Conservation (phyloP, 768 basidiomycete species). For the Mycena galericulata region DNA sequence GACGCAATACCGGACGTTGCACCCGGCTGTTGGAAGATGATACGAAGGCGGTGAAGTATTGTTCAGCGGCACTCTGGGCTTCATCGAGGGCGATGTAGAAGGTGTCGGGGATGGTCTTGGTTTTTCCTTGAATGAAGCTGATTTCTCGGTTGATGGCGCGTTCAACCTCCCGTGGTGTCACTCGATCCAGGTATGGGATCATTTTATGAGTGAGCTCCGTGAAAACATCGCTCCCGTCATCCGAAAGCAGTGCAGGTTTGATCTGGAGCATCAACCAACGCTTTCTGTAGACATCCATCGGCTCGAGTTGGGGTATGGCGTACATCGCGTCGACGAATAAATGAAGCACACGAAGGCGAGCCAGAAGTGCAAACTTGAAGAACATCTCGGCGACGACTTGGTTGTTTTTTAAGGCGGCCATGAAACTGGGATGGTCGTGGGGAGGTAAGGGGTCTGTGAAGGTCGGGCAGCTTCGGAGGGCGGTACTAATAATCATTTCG, state of each 20-base stretch:
- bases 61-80: neutral
- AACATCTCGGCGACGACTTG: neutral
- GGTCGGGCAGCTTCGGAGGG: neutral
- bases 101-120: no score
- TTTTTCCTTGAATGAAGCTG: no score
- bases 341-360: neutral
- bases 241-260: neutral
- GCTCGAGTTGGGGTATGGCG: neutral
- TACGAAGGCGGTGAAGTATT: neutral
- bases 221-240: neutral
- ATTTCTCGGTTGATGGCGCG: no score
- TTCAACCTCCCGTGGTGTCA: no score
- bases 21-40: neutral
- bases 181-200: no score
- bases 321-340: neutral
- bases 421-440: neutral
- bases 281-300: neutral
- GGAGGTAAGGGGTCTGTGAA: neutral
- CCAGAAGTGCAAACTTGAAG: neutral
- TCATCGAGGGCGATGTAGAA: neutral
- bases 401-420: neutral
- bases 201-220: neutral
- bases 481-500: neutral
- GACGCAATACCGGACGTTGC: neutral
- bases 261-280: neutral